phyloP scores from a whole-genome alignment of 2,329 filamentous ascomycete genomes.

The Monilinia fructicola region DNA sequence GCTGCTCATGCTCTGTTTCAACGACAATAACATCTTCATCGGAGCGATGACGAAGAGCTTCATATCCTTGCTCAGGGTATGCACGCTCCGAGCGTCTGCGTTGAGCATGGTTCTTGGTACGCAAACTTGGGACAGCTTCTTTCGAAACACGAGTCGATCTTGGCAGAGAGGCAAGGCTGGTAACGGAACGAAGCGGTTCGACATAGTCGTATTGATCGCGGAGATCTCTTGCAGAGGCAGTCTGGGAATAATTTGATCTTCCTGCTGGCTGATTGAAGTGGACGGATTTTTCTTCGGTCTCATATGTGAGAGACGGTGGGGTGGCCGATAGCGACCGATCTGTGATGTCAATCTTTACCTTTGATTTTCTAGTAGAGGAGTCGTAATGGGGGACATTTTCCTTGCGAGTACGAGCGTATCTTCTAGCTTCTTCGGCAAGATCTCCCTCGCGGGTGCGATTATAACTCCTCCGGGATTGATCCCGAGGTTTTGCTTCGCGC shows the following conservation, averaged over 20 bases:
- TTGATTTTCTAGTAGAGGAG: background rate
- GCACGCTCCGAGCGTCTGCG: conserved; percentile 10
- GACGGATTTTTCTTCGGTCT: background rate
- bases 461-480: background rate
- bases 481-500: background rate
- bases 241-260: background rate
- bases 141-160: conserved; percentile 1
- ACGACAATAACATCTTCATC: background rate
- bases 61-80: background rate
- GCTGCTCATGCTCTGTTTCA: conserved; percentile 1
- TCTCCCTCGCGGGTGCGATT: background rate
- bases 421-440: background rate
- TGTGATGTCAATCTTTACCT: background rate
- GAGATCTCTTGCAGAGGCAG: background rate
- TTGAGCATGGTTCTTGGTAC: background rate
- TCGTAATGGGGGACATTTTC: background rate
- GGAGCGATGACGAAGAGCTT: background rate
- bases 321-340: background rate
- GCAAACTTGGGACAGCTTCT: conserved; percentile 5
- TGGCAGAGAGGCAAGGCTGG: background rate
- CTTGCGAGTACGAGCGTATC: background rate
- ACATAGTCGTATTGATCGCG: background rate
- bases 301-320: background rate
- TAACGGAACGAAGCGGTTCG: background rate
- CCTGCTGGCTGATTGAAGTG: background rate